Base-by-base conservation (phyloP, 257 asterid species). In the Buddleja alternifolia region DNA sequence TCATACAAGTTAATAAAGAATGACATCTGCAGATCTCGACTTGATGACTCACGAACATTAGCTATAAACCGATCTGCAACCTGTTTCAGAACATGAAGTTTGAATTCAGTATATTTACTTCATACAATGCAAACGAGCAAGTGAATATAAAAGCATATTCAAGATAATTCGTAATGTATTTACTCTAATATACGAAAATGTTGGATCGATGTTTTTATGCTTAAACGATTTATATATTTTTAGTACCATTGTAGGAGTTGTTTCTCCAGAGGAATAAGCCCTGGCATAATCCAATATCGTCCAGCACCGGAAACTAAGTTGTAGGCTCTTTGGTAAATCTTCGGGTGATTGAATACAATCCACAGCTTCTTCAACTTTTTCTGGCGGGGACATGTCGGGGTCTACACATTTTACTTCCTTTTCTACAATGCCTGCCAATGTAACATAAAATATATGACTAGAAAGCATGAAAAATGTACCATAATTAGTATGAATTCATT, bases 261-360 rank as follows among this genome's bases (percentile, higher is more conserved):
- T 50, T 60, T 82, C 71, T 7, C 76, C 67, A 0, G 93, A 82
- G 3, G 69, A 57, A 80, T 93, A 93, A 17, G 95, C 88, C 63
- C 55, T 76, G 58, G 90, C 77, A 59, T 86, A 93, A 59, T 93
- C 97, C 81, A 84, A 29, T 61, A 93, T 73, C 5, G 93, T 85
- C 98, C 93, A 84, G 7, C 86, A 84, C 0, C 42, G 76, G 68
- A 90, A 90, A 41, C 67, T 65, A 39, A 67, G 59, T 10, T 74
- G 73, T 29, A 80, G 60, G 72, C 15, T 45, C 16, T 19, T 70
- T 6, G 20, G 37, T n/a, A 7, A 17, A n/a, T 68, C 42, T 10
- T 69, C 75, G 7, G 60, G 19, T n/a, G 83, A 66, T 32, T 55
- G 68, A 67, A 89, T 60, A 66, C 88, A 90, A 57, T 70, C 73